Base-by-base conservation (phyloP, 768 basidiomycete species). In the Hericium alpestre region DNA sequence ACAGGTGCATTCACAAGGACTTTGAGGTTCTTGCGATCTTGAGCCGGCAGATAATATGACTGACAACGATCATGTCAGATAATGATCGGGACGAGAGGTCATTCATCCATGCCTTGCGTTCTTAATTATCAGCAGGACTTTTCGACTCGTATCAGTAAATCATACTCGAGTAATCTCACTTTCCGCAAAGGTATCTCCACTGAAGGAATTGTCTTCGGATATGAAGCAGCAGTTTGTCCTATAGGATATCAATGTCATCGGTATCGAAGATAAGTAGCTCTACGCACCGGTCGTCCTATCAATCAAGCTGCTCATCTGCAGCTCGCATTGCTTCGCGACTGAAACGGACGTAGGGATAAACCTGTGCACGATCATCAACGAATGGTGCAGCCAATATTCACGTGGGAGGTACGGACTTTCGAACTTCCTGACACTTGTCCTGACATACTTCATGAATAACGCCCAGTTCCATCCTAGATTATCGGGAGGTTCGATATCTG, bases 51-150 rank as follows among this genome's bases (percentile, higher is more conserved):
- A 27, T 22, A 15, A 15, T 55, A 38, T 7, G 2, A 18, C 23
- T 43, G 46, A 38, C 41, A 13, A 46, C 6, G 15, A 56, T 12
- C 57, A 25, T 61, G 73, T 73, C 74, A 8, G 73, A 70, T 48
- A 56, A 77, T 71, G 46, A 76, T 74, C 60, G 68, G 15, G 32
- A 56, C 46, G 64, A 57, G 1, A 63, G 66, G 8, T n/a, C n/a
- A n/a, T n/a, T n/a, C n/a, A n/a, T n/a, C n/a, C n/a, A n/a, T n/a
- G n/a, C n/a, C n/a, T n/a, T n/a, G n/a, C n/a, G n/a, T n/a, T n/a
- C n/a, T n/a, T n/a, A n/a, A n/a, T n/a, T n/a, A n/a, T n/a, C n/a
- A n/a, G n/a, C n/a, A n/a, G n/a, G n/a, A n/a, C n/a, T n/a, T n/a
- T n/a, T n/a, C n/a, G n/a, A n/a, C n/a, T n/a, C n/a, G n/a, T n/a